Conservation (phyloP, 441 rosid species). For the Populus hybrid region DNA sequence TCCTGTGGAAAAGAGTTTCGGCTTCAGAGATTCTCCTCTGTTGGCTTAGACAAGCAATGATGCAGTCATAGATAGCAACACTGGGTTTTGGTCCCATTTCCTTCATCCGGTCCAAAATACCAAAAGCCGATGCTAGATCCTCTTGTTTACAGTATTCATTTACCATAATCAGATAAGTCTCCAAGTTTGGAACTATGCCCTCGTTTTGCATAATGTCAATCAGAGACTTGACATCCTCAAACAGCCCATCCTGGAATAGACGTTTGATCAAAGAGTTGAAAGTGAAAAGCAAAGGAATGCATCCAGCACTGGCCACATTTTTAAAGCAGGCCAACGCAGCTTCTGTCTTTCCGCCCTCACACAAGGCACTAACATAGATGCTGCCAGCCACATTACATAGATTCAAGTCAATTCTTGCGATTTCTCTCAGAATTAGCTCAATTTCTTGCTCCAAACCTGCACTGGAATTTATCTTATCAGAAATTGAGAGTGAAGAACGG, state of each 20-base stretch:
- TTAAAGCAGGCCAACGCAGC: slow-evolving; percentile 34
- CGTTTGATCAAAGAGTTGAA: slow-evolving; percentile 56
- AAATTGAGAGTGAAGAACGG: slow-evolving; percentile 22
- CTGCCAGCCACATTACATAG: slow-evolving; percentile 46
- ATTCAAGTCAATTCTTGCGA: slow-evolving; percentile 34
- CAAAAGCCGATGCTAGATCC: slow-evolving; percentile 36
- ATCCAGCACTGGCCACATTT: slow-evolving; percentile 42
- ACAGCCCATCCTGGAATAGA: slow-evolving; percentile 35
- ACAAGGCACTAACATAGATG: slow-evolving; percentile 53
- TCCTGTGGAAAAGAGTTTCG: slow-evolving; percentile 47
- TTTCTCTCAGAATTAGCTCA: slow-evolving; percentile 42
- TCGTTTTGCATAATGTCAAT: slow-evolving; percentile 38
- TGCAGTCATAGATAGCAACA: slow-evolving; percentile 53
- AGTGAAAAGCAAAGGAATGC: slow-evolving; percentile 45
- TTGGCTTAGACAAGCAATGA: slow-evolving; percentile 45
- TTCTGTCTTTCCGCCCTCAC: slow-evolving; percentile 34
- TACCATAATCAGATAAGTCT: slow-evolving; percentile 52
- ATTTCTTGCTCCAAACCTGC: slow-evolving; percentile 31
- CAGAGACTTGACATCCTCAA: slow-evolving; percentile 34
- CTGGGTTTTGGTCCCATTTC: slow-evolving; percentile 49
- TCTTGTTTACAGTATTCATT: slow-evolving; percentile 44
- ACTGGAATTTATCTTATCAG: slow-evolving; percentile 15
- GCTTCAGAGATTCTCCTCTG: slow-evolving; percentile 46
- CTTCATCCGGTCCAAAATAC: slow-evolving; percentile 42
- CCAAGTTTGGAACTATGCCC: slow-evolving; percentile 44